Percentiles rank a stretch among this genome's conserved stretches.
phyloP scores from a whole-genome alignment of 1,284 basidiomycete genomes.

The Xanthoconium separans region DNA sequence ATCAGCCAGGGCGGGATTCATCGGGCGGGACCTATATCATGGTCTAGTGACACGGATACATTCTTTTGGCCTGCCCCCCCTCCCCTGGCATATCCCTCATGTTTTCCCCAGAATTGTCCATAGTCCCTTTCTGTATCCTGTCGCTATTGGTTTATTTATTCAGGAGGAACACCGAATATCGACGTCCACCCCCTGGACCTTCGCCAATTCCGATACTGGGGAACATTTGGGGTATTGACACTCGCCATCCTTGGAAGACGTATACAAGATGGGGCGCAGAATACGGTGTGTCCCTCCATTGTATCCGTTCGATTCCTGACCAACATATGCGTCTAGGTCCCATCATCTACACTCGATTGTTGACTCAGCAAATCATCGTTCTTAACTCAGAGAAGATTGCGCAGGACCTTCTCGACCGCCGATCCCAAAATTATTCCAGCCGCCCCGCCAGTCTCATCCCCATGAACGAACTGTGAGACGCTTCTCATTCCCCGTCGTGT shows the following conservation, averaged over 20 bases:
- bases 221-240: slow-evolving; percentile 18
- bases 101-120: not conserved
- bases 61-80: not conserved
- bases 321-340: slow-evolving; percentile 11
- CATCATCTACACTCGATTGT: slow-evolving; percentile 23
- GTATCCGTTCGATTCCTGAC: not conserved
- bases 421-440: slow-evolving; percentile 25
- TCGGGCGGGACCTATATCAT: slow-evolving; percentile 3
- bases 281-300: slow-evolving; percentile 17
- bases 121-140: slow-evolving; percentile 9
- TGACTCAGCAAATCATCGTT: slow-evolving; percentile 17
- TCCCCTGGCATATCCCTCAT: not conserved
- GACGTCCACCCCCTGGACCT: slow-evolving; percentile 23
- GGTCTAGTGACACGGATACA: not conserved
- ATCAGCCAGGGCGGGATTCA: not conserved
- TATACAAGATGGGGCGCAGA: slow-evolving; percentile 24
- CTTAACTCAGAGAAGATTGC: slow-evolving; percentile 27
- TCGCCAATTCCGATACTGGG: slow-evolving; percentile 21
- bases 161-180: slow-evolving; percentile 4
- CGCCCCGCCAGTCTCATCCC: slow-evolving; percentile 16
- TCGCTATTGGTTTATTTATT: slow-evolving; percentile 8
- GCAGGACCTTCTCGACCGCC: slow-evolving; percentile 20
- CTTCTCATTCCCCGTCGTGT: not conserved
- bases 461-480: slow-evolving; percentile 20
- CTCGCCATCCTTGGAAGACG: slow-evolving; percentile 20